A percentile compares a stretch with the other conserved stretches of the same genome.
Conservation (phyloP, 2,329 filamentous ascomycete genomes). For the Penicillium sp. region DNA sequence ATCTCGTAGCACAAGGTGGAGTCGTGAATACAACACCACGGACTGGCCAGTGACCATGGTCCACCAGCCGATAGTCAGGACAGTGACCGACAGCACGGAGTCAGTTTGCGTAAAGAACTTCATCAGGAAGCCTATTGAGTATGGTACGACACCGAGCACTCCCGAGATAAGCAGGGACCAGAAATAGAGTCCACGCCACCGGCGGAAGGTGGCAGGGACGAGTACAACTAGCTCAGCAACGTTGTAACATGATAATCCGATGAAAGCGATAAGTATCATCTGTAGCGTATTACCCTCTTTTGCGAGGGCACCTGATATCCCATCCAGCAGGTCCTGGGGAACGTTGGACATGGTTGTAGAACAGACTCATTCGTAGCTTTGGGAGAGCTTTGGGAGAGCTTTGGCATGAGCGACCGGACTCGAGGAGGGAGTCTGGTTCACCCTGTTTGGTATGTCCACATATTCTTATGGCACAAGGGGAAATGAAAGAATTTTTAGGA, state of each 20-base stretch:
- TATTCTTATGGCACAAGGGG: constrained; percentile 3
- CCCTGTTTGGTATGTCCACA: constrained; percentile 17
- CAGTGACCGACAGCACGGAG: constrained; percentile 31
- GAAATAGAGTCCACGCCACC: constrained; percentile 37
- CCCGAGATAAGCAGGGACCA: constrained; percentile 34
- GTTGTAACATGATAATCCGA: constrained; percentile 41
- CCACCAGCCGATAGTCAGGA: constrained; percentile 50
- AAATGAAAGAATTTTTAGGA: neutral
- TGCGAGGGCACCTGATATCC: constrained; percentile 26
- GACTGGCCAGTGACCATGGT: constrained; percentile 55
- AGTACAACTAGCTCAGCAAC: constrained; percentile 39
- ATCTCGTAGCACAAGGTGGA: constrained; percentile 52
- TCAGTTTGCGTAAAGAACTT: constrained; percentile 31
- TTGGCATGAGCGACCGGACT: neutral
- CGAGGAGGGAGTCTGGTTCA: constrained; percentile 7
- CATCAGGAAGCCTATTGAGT: constrained; percentile 38
- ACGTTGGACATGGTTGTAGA: constrained; percentile 10
- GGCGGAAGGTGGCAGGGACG: constrained; percentile 34
- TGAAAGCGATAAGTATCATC: constrained; percentile 26
- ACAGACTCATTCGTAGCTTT: neutral
- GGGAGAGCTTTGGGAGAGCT: neutral
- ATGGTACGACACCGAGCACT: constrained; percentile 31
- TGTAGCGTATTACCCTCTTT: constrained; percentile 17
- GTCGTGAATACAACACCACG: constrained; percentile 54
- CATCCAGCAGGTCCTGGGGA: constrained; percentile 22